Evolutionary conservation across 768 basidiomycete genomes (phyloP).

Genomic region (Tephrocybe sp.): DNA sequence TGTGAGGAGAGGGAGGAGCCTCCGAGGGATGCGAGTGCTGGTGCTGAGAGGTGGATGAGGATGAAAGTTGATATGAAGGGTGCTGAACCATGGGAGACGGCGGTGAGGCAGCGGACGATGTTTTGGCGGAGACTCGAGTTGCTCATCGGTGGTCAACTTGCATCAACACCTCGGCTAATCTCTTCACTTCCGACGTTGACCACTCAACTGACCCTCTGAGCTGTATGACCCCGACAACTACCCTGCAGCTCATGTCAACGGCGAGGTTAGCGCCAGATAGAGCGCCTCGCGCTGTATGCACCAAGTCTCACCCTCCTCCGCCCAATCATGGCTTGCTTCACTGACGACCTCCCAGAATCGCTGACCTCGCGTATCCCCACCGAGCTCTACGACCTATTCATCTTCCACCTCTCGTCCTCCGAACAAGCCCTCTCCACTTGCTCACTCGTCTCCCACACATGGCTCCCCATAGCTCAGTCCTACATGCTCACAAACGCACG

Average conservation of each 20-base stretch:
- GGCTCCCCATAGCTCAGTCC: conserved; percentile 18
- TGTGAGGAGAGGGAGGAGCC: conserved; percentile 67
- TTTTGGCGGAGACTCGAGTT: conserved; percentile 8
- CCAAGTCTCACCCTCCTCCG: too few species aligned
- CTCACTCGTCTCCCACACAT: conserved; percentile 14
- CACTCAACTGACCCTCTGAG: too few species aligned
- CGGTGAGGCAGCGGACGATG: conserved; percentile 41
- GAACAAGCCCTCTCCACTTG: conserved; percentile 15
- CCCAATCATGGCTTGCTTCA: too few species aligned
- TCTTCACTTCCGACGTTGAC: too few species aligned
- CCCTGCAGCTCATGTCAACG: too few species aligned
- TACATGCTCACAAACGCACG: conserved; percentile 6
- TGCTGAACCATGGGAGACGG: conserved; percentile 61
- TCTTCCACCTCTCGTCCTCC: conserved; percentile 19
- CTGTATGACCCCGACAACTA: too few species aligned
- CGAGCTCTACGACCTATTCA: conserved; percentile 19
- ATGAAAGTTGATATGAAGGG: conserved; percentile 79
- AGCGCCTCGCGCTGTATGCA: too few species aligned
- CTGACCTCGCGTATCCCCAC: conserved; percentile 17
- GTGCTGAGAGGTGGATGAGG: conserved; percentile 76
- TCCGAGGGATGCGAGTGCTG: conserved; percentile 66
- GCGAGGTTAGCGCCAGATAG: too few species aligned
- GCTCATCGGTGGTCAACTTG: not conserved
- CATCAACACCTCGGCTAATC: too few species aligned
- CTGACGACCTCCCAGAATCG: too few species aligned